Evolutionary conservation across 2,329 filamentous ascomycete genomes (phyloP).

Genomic region (Cordyceps javanica): DNA sequence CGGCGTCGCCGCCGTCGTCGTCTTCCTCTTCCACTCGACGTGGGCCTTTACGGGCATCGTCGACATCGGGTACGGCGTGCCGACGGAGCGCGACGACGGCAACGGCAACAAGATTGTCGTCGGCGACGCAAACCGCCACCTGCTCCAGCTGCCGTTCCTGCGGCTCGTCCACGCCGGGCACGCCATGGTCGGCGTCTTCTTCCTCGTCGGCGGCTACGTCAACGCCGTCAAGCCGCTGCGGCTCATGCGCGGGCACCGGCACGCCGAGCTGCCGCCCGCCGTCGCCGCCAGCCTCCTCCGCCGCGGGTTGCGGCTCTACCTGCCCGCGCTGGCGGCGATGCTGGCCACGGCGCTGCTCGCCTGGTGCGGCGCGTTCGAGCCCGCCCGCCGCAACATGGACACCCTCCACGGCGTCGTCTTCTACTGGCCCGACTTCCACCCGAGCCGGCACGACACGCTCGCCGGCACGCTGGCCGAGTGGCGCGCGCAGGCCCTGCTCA

Average conservation of each 20-base stretch:
- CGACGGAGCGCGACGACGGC: neutral
- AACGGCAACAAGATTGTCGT: neutral
- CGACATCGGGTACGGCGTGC: constrained; percentile 6
- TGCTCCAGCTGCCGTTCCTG: constrained; percentile 12
- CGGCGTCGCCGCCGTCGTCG: constrained; percentile 4
- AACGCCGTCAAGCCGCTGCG: constrained; percentile 3
- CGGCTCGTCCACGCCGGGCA: constrained; percentile 11
- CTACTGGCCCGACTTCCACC: constrained; percentile 6
- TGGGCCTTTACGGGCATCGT: neutral
- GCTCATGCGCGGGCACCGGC: neutral
- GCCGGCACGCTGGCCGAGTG: neutral
- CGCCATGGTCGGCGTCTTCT: constrained; percentile 15
- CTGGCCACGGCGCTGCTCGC: neutral
- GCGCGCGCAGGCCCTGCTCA: neutral
- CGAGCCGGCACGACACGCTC: neutral
- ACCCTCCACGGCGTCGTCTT: neutral
- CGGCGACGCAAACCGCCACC: neutral
- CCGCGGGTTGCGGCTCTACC: neutral
- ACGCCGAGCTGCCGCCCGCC: neutral
- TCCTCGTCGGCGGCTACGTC: constrained; percentile 14
- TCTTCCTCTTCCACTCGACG: constrained; percentile 1
- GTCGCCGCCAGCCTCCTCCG: neutral
- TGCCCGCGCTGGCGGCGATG: constrained; percentile 1
- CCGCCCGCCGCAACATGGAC: neutral
- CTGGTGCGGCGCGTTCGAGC: constrained; percentile 2